phyloP scores from a whole-genome alignment of 2,329 filamentous ascomycete genomes.

The Xylaria sp. region DNA sequence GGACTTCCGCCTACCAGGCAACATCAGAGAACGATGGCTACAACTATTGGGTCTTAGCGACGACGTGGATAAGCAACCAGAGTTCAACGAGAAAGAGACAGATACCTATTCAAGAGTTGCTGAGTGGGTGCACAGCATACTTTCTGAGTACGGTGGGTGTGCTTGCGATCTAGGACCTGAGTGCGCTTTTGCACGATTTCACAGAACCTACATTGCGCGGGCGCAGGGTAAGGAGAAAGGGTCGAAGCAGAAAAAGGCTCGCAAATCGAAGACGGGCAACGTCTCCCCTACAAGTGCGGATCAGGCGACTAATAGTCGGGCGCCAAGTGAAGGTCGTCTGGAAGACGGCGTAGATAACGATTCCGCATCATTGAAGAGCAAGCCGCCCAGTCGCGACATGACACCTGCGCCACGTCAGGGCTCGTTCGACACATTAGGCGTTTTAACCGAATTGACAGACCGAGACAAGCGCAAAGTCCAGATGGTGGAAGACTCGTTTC shows the following conservation, averaged over 20 bases:
- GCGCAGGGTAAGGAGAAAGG: conserved; percentile 47
- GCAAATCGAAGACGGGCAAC: conserved; percentile 60
- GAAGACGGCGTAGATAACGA: conserved; percentile 64
- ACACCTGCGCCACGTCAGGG: conserved; percentile 65
- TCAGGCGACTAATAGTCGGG: conserved; percentile 66
- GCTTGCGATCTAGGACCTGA: conserved; percentile 71
- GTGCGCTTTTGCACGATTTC: conserved; percentile 69
- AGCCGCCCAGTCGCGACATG: conserved; percentile 69
- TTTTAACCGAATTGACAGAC: conserved; percentile 68
- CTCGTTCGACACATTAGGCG: conserved; percentile 63
- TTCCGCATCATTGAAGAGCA: conserved; percentile 63
- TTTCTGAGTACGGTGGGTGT: conserved; percentile 81
- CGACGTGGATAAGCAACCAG: conserved; percentile 55
- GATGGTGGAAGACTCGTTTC: conserved; percentile 68
- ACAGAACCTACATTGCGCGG: conserved; percentile 60
- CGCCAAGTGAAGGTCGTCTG: conserved; percentile 64
- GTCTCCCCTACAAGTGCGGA: conserved; percentile 68
- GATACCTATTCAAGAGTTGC: conserved; percentile 64
- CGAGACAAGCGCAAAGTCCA: conserved; percentile 71
- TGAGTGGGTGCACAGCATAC: conserved; percentile 70
- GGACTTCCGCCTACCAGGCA: conserved; percentile 70
- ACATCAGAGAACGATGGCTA: conserved; percentile 58
- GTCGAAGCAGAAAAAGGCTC: conserved; percentile 55
- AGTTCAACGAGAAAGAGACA: conserved; percentile 61
- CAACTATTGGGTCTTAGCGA: conserved; percentile 67